Evolutionary conservation across 306 rosid species (phyloP), one percentile per base, ranked within the genome.

Genomic region (Nissolia schottii): DNA sequence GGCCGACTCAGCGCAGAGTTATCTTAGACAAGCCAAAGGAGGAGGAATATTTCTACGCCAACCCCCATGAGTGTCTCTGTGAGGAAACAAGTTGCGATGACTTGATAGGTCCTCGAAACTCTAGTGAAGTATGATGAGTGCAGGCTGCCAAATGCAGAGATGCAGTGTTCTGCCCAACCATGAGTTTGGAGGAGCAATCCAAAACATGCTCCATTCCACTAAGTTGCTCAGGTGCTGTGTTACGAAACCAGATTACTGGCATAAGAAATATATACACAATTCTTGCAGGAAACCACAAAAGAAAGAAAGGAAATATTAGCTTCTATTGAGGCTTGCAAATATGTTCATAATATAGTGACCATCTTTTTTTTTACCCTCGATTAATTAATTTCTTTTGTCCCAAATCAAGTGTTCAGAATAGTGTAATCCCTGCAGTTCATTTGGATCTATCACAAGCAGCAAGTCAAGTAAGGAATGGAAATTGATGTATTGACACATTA

Each of bases 11-110:
- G 20, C 92, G 99, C 1, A 50, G 67, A 51, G 89, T 90, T 48
- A n/a, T n/a, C n/a, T 70, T 31, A 2, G 96, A 91, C 73, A 95
- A 73, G 78, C 97, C 99, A 1, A 95, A 95, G 86, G 99, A 95
- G 80, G 99, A 91, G 81, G 96, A 95, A 67, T 95, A 91, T 76
- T 95, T 95, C 80, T 95, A 89, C 22, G 96, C 97, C 79, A 95
- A 94, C 70, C 97, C 99, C 67, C 83, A 91, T 0, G 99, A 94
- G 75, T 94, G 99, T 74, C 81, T 91, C 11, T 94, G 99, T 50
- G 91, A 77, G 74, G 90, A 64, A 77, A 60, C 85, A 24, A 72
- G 76, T 64, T 89, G 97, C 38, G 81, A 86, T 53, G 77, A 80
- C 70, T 81, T 79, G 77, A 82, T 77, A 59, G 80, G 79, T 70